phyloP scores from a whole-genome alignment of 2,329 filamentous ascomycete genomes.

The Geosmithia morbida region DNA sequence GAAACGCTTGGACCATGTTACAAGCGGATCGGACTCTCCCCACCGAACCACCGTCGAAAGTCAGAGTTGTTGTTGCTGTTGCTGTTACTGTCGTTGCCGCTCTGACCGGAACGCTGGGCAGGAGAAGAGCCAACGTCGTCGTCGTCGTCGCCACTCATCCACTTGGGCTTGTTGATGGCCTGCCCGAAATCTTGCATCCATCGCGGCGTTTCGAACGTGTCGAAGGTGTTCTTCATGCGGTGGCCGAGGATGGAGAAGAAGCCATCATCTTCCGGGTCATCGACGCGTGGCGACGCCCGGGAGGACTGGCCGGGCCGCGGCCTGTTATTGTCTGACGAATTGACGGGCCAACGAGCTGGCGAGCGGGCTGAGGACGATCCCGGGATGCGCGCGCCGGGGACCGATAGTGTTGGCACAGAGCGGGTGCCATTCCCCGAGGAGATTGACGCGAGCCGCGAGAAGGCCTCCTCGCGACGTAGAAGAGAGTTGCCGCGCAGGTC shows the following conservation, averaged over 20 bases:
- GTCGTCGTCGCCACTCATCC: constrained; percentile 53
- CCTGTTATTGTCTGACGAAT: constrained; percentile 7
- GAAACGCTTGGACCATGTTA: constrained; percentile 3
- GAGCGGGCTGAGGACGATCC: constrained; percentile 17
- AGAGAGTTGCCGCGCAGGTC: constrained; percentile 56
- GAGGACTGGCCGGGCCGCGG: constrained; percentile 13
- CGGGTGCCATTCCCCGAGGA: constrained; percentile 14
- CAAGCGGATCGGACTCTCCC: constrained; percentile 21
- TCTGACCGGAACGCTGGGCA: no score
- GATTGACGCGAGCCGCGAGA: constrained; percentile 15
- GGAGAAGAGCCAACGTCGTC: constrained; percentile 6
- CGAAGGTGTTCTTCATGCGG: constrained; percentile 82
- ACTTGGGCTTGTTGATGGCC: constrained; percentile 62
- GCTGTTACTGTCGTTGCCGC: background rate
- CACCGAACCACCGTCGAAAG: constrained; percentile 45
- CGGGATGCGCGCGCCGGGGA: constrained; percentile 24
- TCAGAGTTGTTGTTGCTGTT: constrained; percentile 16
- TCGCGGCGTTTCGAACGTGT: constrained; percentile 64
- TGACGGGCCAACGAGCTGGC: constrained; percentile 26
- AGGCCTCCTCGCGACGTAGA: constrained; percentile 29
- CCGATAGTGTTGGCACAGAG: constrained; percentile 30
- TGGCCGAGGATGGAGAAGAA: constrained; percentile 77
- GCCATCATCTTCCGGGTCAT: constrained; percentile 56
- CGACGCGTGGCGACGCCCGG: constrained; percentile 12
- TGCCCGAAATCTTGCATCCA: constrained; percentile 65